These are phyloP conservation scores for Yarrowia deformans DNA, from an alignment of 805 yeast species.

Conservation along the genomic window DNA sequence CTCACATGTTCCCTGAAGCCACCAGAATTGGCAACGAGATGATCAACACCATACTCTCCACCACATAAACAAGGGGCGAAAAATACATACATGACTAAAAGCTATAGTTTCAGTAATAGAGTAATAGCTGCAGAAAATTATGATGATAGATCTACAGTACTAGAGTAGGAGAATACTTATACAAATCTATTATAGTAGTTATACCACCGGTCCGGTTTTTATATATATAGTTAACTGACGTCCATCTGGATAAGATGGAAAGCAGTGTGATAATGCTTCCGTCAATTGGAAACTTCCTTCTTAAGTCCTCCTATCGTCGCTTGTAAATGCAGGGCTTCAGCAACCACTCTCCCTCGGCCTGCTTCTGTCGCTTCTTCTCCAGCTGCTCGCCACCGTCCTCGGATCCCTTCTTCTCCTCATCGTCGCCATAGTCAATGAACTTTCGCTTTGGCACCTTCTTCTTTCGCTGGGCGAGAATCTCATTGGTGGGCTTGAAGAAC, in stretches of 20 bases:
- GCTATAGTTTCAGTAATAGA: constrained; percentile 13
- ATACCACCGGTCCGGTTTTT: constrained; percentile 1
- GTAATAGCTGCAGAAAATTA: neutral
- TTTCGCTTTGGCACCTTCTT: constrained; percentile 45
- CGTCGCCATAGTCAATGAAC: constrained; percentile 74
- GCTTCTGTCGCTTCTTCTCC: constrained; percentile 26
- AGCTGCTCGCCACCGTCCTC: constrained; percentile 52
- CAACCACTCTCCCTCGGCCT: constrained; percentile 71
- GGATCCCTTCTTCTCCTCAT: constrained; percentile 65
- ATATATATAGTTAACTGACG: neutral
- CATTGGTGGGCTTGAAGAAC: constrained; percentile 84
- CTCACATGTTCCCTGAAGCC: constrained; percentile 88
- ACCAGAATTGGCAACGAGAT: constrained; percentile 89
- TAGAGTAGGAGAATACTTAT: neutral
- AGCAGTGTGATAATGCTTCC: too few species aligned
- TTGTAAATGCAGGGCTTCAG: constrained; percentile 96
- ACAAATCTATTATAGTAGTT: constrained; percentile 19
- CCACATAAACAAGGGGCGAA: constrained; percentile 2
- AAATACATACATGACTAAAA: neutral
- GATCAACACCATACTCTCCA: constrained; percentile 71
- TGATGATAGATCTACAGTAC: neutral
- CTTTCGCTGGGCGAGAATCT: constrained; percentile 61
- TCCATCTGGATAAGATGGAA: neutral
- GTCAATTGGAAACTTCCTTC: too few species aligned
- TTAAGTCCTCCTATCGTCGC: constrained; percentile 60